Percentiles rank a stretch among this genome's conserved stretches.
Conservation (phyloP, 208 protist species). For the Balamuthia mandrillaris region DNA sequence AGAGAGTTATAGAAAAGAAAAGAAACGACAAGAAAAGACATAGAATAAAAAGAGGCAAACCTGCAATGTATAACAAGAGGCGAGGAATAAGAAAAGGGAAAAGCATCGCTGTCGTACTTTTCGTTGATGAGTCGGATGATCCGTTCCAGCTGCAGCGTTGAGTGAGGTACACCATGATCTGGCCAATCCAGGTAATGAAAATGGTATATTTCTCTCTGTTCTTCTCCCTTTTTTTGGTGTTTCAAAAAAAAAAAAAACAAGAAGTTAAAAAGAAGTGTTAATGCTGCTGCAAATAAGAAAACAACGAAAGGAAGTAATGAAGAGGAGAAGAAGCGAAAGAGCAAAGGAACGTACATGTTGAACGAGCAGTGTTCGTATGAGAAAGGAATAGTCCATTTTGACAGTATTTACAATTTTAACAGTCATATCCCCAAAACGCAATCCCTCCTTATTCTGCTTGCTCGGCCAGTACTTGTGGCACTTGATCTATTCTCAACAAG, state of each 20-base stretch:
- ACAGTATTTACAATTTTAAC: neutral
- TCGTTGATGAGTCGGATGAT: constrained; percentile 19
- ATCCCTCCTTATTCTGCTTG: neutral
- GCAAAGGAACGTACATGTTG: neutral
- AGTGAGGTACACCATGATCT: neutral
- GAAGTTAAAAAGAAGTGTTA: too few species aligned
- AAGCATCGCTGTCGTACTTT: neutral
- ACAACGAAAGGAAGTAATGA: neutral
- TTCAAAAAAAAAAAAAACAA: neutral
- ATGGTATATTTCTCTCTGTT: neutral
- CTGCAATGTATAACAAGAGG: constrained; percentile 7
- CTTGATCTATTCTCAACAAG: neutral
- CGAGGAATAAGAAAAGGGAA: neutral
- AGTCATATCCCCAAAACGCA: neutral
- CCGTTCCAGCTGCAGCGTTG: neutral
- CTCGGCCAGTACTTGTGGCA: constrained; percentile 26
- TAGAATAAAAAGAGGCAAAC: too few species aligned
- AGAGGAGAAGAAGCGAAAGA: neutral
- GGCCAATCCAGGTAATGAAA: constrained; percentile 21
- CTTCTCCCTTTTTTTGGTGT: neutral
- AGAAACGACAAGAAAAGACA: too few species aligned
- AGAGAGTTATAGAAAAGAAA: too few species aligned
- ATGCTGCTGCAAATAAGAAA: too few species aligned
- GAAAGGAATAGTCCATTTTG: neutral
- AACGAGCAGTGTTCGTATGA: too few species aligned